phyloP scores from a whole-genome alignment of 176 grass and related monocot genomes.

The Secale cereale region DNA sequence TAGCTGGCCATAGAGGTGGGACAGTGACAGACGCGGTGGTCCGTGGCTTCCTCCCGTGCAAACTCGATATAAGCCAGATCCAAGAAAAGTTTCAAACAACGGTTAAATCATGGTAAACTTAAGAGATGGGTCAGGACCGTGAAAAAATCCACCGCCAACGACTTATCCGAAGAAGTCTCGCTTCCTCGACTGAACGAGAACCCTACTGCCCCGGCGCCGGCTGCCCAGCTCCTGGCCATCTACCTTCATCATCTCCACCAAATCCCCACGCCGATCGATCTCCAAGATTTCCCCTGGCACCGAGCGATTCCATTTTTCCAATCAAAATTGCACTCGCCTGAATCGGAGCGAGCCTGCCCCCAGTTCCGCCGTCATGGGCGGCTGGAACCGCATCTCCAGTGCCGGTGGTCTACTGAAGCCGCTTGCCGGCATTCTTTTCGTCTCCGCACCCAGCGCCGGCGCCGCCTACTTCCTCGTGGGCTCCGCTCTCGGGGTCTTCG shows the following conservation, averaged over 20 bases:
- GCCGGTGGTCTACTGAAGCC: slow-evolving; percentile 22
- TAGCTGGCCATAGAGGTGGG: no score
- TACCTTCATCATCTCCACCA: background rate
- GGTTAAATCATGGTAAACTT: no score
- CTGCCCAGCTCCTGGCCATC: background rate
- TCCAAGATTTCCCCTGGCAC: background rate
- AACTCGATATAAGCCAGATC: no score
- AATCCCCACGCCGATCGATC: slow-evolving; percentile 12
- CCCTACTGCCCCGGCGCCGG: background rate
- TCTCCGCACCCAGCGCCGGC: slow-evolving; percentile 1
- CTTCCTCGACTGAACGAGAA: background rate
- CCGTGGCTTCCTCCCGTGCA: no score
- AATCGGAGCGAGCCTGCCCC: background rate
- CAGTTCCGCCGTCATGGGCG: slow-evolving; percentile 17
- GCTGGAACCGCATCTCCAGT: slow-evolving; percentile 26
- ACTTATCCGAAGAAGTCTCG: slow-evolving; percentile 27
- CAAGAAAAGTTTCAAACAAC: no score
- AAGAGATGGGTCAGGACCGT: no score
- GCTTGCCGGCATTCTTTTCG: slow-evolving; percentile 22
- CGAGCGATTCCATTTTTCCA: slow-evolving; percentile 8
- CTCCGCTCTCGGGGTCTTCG: slow-evolving; percentile 38
- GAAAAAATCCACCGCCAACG: slow-evolving; percentile 15
- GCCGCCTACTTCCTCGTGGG: slow-evolving; percentile 46
- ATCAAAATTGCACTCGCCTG: background rate
- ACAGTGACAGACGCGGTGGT: no score